These are phyloP conservation scores for Euphrasia arctica DNA, from an alignment of 305 asterid genomes.

Conservation along the genomic window DNA sequence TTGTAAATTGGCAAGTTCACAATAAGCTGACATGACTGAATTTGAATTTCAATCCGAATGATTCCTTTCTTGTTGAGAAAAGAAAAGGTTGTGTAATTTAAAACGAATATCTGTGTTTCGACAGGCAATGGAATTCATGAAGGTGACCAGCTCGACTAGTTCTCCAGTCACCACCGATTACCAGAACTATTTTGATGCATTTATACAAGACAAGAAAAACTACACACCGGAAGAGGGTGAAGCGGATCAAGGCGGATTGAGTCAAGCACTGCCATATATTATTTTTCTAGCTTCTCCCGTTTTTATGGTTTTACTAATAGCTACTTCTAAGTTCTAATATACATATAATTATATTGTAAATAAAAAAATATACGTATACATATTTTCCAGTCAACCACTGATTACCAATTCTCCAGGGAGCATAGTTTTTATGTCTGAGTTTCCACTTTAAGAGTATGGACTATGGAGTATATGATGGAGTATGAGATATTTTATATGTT, in stretches of 20 bases:
- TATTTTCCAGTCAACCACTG: too few relatives aligned
- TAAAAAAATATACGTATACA: too few relatives aligned
- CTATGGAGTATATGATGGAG: too few relatives aligned
- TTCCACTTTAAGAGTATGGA: too few relatives aligned
- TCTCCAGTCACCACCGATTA: slow-evolving; percentile 43
- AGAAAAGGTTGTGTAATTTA: too few relatives aligned
- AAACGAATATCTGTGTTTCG: not conserved
- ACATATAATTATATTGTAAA: too few relatives aligned
- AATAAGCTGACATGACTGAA: too few relatives aligned
- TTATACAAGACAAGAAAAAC: slow-evolving; percentile 46
- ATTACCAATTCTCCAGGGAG: too few relatives aligned
- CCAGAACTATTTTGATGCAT: slow-evolving; percentile 76
- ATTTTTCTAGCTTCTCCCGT: slow-evolving; percentile 64
- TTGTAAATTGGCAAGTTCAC: too few relatives aligned
- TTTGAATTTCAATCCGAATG: too few relatives aligned
- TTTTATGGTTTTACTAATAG: slow-evolving; percentile 49
- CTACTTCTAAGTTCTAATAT: slow-evolving; percentile 31
- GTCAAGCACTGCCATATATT: slow-evolving; percentile 57
- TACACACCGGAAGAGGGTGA: slow-evolving; percentile 40
- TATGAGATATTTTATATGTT: too few relatives aligned
- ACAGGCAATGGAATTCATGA: slow-evolving; percentile 97
- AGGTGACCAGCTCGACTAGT: slow-evolving; percentile 40
- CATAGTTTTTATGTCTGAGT: too few relatives aligned
- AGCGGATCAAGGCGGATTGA: slow-evolving; percentile 46
- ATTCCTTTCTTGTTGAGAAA: not conserved